phyloP scores from a whole-genome alignment of 2,329 filamentous ascomycete genomes.

The Diaporthe citriasiana region DNA sequence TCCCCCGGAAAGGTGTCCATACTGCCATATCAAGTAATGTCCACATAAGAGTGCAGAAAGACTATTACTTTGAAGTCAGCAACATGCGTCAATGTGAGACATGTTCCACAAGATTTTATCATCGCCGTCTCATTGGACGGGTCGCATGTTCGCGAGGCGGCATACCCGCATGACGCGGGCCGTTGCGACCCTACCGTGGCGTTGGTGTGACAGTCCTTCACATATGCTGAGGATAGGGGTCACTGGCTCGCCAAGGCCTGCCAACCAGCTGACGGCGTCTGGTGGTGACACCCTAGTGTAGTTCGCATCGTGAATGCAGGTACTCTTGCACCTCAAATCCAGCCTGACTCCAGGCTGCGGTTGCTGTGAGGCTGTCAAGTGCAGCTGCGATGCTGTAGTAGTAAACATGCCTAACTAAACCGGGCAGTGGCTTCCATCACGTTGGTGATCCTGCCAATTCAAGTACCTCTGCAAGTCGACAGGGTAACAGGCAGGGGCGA shows the following conservation, averaged over 20 bases:
- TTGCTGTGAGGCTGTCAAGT: background rate
- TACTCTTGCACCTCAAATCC: background rate
- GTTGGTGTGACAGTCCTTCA: background rate
- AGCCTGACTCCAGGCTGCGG: background rate
- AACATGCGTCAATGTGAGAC: conserved; percentile 8
- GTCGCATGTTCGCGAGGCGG: background rate
- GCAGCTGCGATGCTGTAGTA: background rate
- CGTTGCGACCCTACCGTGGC: conserved; percentile 20
- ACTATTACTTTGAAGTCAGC: background rate
- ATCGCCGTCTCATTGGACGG: background rate
- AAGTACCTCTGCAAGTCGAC: background rate
- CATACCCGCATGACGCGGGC: conserved; percentile 17
- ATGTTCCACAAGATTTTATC: conserved; percentile 5
- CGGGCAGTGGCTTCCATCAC: conserved; percentile 9
- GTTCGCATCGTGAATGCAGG: background rate
- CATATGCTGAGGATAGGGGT: background rate
- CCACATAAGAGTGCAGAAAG: background rate
- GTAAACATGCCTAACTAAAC: background rate
- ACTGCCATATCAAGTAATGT: background rate
- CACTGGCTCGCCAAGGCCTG: background rate
- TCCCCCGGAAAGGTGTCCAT: background rate
- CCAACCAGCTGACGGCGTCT: conserved; percentile 1
- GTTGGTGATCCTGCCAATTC: background rate
- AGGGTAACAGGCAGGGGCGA: background rate
- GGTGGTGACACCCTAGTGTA: no score